phyloP scores from a whole-genome alignment of 306 rosid genomes.

The Pyrus bretschneideri region DNA sequence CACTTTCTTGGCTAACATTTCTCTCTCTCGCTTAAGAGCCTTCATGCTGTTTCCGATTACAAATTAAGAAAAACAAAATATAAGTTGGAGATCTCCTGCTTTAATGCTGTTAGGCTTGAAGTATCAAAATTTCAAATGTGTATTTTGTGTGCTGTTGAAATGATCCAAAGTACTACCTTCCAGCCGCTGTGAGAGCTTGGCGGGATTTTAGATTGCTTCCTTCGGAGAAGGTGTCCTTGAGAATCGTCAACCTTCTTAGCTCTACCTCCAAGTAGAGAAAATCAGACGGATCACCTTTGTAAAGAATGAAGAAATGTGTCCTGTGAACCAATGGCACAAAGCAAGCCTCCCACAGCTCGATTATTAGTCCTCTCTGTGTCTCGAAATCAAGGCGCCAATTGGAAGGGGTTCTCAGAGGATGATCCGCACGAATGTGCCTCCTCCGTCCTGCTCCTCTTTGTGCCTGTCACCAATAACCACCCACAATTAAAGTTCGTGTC shows the following conservation, averaged over 20 bases:
- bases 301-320: constrained; percentile 71
- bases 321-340: constrained; percentile 71
- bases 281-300: constrained; percentile 74
- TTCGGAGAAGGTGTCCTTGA: constrained; percentile 43
- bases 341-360: constrained; percentile 76
- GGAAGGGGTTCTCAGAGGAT: constrained; percentile 4
- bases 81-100: background rate
- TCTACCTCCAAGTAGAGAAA: constrained; percentile 67
- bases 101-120: background rate
- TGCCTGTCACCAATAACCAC: constrained; percentile 28
- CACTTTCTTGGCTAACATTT: constrained; percentile 68
- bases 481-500: background rate
- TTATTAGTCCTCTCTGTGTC: constrained; percentile 48
- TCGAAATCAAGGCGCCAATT: constrained; percentile 41
- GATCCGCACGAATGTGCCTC: constrained; percentile 11
- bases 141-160: too few relatives aligned
- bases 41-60: constrained; percentile 30
- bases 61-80: background rate
- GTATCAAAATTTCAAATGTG: background rate
- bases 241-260: constrained; percentile 66
- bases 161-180: constrained; percentile 41
- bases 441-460: constrained; percentile 16
- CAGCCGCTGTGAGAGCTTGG: constrained; percentile 38
- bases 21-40: constrained; percentile 66
- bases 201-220: constrained; percentile 23